phyloP scores from a whole-genome alignment of 768 basidiomycete species.

The Galerina marginata region DNA sequence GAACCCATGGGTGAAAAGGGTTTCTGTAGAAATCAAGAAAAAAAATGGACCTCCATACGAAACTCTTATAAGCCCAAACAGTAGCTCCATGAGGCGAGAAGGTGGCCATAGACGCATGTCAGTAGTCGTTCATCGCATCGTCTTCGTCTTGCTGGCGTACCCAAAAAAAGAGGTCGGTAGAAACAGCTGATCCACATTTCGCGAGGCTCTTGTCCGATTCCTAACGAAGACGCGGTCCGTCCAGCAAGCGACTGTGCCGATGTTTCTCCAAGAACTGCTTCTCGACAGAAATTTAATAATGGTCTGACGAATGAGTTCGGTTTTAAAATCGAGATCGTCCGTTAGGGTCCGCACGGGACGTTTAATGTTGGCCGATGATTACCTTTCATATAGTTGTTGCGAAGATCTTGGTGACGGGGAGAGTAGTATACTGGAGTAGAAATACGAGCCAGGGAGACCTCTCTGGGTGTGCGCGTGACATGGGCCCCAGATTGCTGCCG shows the following conservation, averaged over 20 bases:
- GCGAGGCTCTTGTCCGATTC: slow-evolving; percentile 7
- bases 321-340: no score
- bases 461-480: no score
- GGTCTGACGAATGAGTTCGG: no score
- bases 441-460: no score
- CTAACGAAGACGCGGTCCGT: slow-evolving; percentile 11
- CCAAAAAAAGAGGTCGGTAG: slow-evolving; percentile 10
- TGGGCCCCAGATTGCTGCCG: no score
- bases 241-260: slow-evolving; percentile 2
- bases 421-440: no score
- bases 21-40: not conserved
- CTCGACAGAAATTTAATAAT: not conserved
- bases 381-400: no score
- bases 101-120: slow-evolving; percentile 6
- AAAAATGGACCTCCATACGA: not conserved
- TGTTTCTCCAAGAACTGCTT: slow-evolving; percentile 5
- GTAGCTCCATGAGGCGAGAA: slow-evolving; percentile 10
- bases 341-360: not conserved
- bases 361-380: no score
- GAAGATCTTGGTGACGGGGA: no score
- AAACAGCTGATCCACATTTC: slow-evolving; percentile 23
- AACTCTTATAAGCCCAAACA: slow-evolving; percentile 13
- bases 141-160: slow-evolving; percentile 18
- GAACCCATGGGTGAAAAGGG: slow-evolving; percentile 9
- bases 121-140: not conserved